Percentiles rank a stretch among this genome's conserved stretches.
These are phyloP conservation scores for Tephrocybe rancida DNA, from an alignment of 768 basidiomycete species.

Conservation along the genomic window DNA sequence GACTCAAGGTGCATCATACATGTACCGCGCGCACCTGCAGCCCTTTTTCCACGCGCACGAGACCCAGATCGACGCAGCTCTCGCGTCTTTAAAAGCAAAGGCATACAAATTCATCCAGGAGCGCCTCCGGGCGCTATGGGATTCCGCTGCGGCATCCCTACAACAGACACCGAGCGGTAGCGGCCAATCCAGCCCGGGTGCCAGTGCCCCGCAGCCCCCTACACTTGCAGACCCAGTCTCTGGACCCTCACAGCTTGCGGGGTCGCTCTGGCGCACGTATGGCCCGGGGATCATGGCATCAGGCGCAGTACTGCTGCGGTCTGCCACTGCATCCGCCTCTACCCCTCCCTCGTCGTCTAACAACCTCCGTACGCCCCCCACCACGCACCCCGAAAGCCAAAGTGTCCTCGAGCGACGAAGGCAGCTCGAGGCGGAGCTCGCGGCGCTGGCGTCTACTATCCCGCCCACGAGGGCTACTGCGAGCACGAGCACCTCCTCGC, in stretches of 20 bases:
- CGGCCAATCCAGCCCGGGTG: conserved; percentile 39
- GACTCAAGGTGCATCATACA: conserved; percentile 82
- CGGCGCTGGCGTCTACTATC: conserved; percentile 36
- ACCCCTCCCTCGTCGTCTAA: neutral
- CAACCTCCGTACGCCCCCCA: neutral
- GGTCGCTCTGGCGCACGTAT: conserved; percentile 76
- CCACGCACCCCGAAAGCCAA: conserved; percentile 13
- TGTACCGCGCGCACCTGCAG: conserved; percentile 79
- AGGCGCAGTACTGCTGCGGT: conserved; percentile 63
- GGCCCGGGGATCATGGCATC: conserved; percentile 73
- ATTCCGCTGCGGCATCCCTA: conserved; percentile 52
- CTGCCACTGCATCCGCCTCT: conserved; percentile 34
- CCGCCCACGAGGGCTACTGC: conserved; percentile 20
- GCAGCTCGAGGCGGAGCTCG: conserved; percentile 62
- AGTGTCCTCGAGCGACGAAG: conserved; percentile 46
- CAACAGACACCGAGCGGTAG: conserved; percentile 22
- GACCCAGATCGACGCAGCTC: conserved; percentile 77
- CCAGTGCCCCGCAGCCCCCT: conserved; percentile 46
- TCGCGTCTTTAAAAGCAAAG: conserved; percentile 63
- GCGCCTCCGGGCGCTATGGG: conserved; percentile 67
- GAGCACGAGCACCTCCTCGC: conserved; percentile 20
- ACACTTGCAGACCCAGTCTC: conserved; percentile 54
- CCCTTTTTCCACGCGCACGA: conserved; percentile 88
- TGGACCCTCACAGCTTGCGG: conserved; percentile 67
- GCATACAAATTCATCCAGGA: conserved; percentile 68